Evolutionary conservation across 2,329 filamentous ascomycete species (phyloP), one percentile per base, ranked within the genome.

Genomic region (Venturiaceae sp.): DNA sequence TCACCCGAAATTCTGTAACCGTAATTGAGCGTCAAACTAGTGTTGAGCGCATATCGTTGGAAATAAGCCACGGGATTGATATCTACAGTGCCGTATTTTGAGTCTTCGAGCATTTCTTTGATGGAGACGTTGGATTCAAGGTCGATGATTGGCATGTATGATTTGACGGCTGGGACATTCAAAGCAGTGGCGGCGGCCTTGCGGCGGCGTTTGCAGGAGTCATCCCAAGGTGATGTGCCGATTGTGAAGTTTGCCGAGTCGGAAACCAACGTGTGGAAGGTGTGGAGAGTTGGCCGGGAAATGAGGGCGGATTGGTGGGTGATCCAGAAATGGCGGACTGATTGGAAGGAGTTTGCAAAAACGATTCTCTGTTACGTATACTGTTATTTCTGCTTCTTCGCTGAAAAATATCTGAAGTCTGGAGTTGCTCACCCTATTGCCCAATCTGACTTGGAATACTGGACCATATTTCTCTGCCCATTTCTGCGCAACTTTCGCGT

Each of bases 241-340:
- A 81, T 81, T 0, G 79, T 82, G 66, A 81, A 81, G 1, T 79
- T 79, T 62, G 81, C 77, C 0, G 76, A 78, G 16, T 68, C 72
- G 63, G 73, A 76, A 16, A 82, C 79, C 53, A 81, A 68, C 2
- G 76, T 77, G 60, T 82, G 80, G 66, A 81, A 81, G 0, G 88
- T 92, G 70, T 92, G 87, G 53, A 91, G 82, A 26, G 79, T 89
- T 0, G 89, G 89, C 1, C 89, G 82, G 0, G 87, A 91, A 65
- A 91, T 90, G 60, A 92, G 74, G 0, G 88, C 80, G 0, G 87
- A 88, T 65, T 91, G 88, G 65, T 92, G 85, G 9, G 83, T 87
- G 68, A 91, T 87, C 85, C 88, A 92, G 23, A 92, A 76, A 63
- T 86, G 78, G 58, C 82, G 83, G 34, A 92, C 87, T 0, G 86